Conservation (phyloP, 2,329 filamentous ascomycete species). For the Pyrenochaeta sp. region DNA sequence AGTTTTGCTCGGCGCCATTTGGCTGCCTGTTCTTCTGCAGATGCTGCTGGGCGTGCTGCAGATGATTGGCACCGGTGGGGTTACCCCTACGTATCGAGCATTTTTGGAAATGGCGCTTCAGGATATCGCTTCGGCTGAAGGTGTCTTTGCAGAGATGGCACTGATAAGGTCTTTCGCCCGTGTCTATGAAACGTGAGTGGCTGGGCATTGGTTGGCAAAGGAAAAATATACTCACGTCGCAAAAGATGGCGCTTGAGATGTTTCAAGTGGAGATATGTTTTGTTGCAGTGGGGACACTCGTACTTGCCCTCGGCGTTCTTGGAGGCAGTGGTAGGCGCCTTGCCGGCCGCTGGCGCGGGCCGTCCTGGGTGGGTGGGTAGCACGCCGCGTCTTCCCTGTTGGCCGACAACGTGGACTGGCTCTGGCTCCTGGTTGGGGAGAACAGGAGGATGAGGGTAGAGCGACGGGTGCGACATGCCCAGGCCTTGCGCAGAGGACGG, state of each 20-base stretch:
- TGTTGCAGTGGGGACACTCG: conserved; percentile 96
- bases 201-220: conserved; percentile 5
- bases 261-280: conserved; percentile 97
- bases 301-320: conserved; percentile 99
- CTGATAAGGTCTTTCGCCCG: conserved; percentile 97
- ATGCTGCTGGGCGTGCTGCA: conserved; percentile 91
- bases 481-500: conserved; percentile 50
- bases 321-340: conserved; percentile 84
- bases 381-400: conserved; percentile 90
- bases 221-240: conserved; percentile 78
- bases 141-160: conserved; percentile 98
- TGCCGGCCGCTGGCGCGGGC: conserved; percentile 78
- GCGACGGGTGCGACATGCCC: conserved; percentile 45
- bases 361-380: conserved; percentile 88
- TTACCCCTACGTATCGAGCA: conserved; percentile 96
- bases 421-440: conserved; percentile 57
- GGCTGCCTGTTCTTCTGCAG: conserved; percentile 70
- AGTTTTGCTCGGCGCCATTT: conserved; percentile 42
- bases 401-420: conserved; percentile 91
- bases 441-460: conserved; percentile 47
- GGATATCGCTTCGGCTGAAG: conserved; percentile 95
- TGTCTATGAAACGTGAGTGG: conserved; percentile 69
- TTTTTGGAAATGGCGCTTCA: conserved; percentile 99
- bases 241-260: conserved; percentile 96
- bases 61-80: conserved; percentile 90